phyloP scores from a whole-genome alignment of 2,329 filamentous ascomycete genomes.

The Colletotrichum truncatum region DNA sequence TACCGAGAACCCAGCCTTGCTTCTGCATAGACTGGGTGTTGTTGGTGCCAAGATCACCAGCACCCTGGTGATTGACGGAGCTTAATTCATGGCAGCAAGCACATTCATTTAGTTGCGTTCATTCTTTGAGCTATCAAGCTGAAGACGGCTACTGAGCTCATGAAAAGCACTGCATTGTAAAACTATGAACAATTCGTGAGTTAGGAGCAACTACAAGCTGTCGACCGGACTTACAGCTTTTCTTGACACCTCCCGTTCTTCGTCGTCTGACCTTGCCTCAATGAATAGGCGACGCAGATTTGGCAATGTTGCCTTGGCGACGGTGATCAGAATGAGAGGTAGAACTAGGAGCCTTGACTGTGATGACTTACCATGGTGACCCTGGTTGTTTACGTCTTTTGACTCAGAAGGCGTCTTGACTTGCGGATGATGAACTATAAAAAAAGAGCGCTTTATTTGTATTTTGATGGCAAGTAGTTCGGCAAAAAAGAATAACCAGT shows the following conservation, averaged over 20 bases:
- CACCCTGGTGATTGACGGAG: background rate
- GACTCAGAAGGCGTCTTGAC: no score
- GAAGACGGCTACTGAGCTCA: conserved; percentile 95
- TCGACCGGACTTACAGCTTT: conserved; percentile 75
- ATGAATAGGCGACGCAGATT: conserved; percentile 97
- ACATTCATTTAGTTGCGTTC: conserved; percentile 54
- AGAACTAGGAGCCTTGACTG: background rate
- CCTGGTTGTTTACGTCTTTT: background rate
- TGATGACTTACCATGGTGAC: conserved; percentile 17
- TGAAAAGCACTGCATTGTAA: conserved; percentile 96
- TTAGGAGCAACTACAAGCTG: background rate
- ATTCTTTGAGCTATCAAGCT: conserved; percentile 92
- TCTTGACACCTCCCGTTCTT: conserved; percentile 93
- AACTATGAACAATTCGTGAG: conserved; percentile 70
- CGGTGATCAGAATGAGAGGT: conserved; percentile 22
- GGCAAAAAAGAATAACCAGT: no score
- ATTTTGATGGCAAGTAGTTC: no score
- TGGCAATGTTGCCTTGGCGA: conserved; percentile 78
- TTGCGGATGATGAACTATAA: background rate
- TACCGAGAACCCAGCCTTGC: no score
- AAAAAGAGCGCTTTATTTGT: background rate
- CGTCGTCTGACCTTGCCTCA: conserved; percentile 89
- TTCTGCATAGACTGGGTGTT: no score
- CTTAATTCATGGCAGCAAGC: background rate
- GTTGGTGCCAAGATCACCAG: background rate